Evolutionary conservation across 371 early-diverging fungal species (phyloP), one percentile per base, ranked within the genome.

Genomic region (Batkoa obscura): DNA sequence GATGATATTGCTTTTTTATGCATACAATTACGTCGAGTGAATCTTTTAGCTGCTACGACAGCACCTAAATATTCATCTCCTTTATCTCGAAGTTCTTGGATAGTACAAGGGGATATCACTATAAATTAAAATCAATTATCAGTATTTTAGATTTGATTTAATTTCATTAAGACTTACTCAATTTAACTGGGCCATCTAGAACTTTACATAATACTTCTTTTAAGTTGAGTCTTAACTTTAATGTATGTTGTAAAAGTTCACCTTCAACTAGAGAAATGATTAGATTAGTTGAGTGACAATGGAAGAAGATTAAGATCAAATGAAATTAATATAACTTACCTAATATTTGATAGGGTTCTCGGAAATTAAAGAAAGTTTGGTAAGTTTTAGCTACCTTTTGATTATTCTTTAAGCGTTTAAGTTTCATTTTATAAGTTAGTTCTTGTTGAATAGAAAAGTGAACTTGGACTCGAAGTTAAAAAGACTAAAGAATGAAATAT

Each of bases 91-190:
- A 50, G 51, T 6, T 50, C 34, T 35, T 50, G 51, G 34, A 50
- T 32, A 35, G 51, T 50, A 50, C 51, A 50, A 35, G 23, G 17
- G 13, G 51, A 31, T 4, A 50, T 35, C 51, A 50, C 51, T 50
- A 32, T 50, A 9, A 9, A 32, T 32, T 31, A 32, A 15, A 32
- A 35, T 30, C 15, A 32, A 50, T 13, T 23, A 23, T 23, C 23
- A 23, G 23, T 23, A 23, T 23, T 32, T n/a, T 4, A n/a, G 41
- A 10, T 10, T n/a, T 41, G n/a, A n/a, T 10, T 41, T 10, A n/a
- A n/a, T 8, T 8, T n/a, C 8, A 41, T 41, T 41, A 15, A 12
- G 31, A 50, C 47, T 50, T 30, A 50, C 51, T 50, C 5, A 50
- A 35, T 35, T 50, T 50, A 50, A 50, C 51, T 9, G 23, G 51